Conservation (phyloP, 805 yeast genomes). For the Saturnispora galanensis region DNA sequence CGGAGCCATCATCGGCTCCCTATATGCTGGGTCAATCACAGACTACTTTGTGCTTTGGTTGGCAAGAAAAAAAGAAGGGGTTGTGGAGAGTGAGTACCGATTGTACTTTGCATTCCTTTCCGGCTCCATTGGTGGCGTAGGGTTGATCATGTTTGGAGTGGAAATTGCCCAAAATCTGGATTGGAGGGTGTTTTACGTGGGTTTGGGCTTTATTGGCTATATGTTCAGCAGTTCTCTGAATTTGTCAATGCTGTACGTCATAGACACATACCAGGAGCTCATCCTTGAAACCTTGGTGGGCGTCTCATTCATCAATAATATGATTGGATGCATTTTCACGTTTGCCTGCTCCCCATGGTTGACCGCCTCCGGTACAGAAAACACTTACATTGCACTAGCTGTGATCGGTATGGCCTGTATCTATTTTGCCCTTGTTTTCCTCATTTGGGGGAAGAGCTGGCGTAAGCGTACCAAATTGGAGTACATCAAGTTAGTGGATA, state of each 20-base stretch:
- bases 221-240: conserved; percentile 65
- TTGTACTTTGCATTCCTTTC: conserved; percentile 48
- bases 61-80: conserved; percentile 50
- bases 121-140: conserved; percentile 49
- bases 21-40: conserved; percentile 53
- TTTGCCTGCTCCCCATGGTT: conserved; percentile 60
- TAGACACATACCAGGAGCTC: conserved; percentile 60
- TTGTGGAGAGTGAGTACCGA: conserved; percentile 56
- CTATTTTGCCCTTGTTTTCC: conserved; percentile 44
- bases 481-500: conserved; percentile 17
- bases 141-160: conserved; percentile 54
- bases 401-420: conserved; percentile 46
- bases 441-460: conserved; percentile 49
- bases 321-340: conserved; percentile 55
- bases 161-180: conserved; percentile 45
- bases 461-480: conserved; percentile 44
- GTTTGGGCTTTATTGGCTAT: conserved; percentile 55
- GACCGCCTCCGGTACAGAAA: conserved; percentile 42
- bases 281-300: conserved; percentile 60
- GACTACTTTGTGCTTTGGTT: conserved; percentile 57
- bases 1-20: conserved; percentile 57
- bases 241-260: conserved; percentile 52
- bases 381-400: conserved; percentile 54
- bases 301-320: conserved; percentile 52
- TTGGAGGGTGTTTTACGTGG: conserved; percentile 48